Evolutionary conservation across 371 early-diverging fungal genomes (phyloP).

Genomic region (Conidiobolus incongruus): DNA sequence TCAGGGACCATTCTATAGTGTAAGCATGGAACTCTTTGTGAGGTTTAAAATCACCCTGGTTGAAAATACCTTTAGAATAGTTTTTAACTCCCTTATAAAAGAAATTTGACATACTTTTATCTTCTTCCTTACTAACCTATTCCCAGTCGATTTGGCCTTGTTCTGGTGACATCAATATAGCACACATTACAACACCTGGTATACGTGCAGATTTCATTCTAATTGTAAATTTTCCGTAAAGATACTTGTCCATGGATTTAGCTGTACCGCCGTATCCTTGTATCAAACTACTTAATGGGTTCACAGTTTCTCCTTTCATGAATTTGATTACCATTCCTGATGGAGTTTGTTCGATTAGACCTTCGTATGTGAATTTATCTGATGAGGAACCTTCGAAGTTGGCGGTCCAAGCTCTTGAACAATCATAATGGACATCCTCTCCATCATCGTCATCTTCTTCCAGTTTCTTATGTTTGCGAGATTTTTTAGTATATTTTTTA

Average conservation of each 20-base stretch:
- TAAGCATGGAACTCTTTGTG: slow-evolving; percentile 12
- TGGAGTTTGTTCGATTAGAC: too few species aligned
- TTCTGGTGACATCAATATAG: neutral
- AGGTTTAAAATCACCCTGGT: slow-evolving; percentile 6
- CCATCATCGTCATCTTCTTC: too few species aligned
- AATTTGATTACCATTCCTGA: slow-evolving; percentile 1
- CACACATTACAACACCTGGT: slow-evolving; percentile 21
- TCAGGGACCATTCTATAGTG: slow-evolving; percentile 27
- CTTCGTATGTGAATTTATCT: too few species aligned
- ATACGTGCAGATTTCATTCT: slow-evolving; percentile 21
- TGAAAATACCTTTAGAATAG: slow-evolving; percentile 2
- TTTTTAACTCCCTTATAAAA: slow-evolving; percentile 3
- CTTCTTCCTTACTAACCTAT: slow-evolving; percentile 2
- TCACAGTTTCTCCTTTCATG: neutral
- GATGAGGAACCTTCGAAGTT: too few species aligned
- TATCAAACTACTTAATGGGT: neutral
- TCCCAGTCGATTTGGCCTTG: slow-evolving; percentile 7
- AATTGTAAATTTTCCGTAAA: slow-evolving; percentile 21
- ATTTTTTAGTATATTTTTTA: too few species aligned
- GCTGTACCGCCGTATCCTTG: neutral
- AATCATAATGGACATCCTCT: too few species aligned
- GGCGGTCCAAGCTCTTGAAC: too few species aligned
- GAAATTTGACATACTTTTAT: neutral
- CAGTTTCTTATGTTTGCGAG: too few species aligned
- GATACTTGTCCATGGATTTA: neutral